Evolutionary conservation across 176 grass and related monocot genomes (phyloP).

Genomic region (Tuctoria greenei): DNA sequence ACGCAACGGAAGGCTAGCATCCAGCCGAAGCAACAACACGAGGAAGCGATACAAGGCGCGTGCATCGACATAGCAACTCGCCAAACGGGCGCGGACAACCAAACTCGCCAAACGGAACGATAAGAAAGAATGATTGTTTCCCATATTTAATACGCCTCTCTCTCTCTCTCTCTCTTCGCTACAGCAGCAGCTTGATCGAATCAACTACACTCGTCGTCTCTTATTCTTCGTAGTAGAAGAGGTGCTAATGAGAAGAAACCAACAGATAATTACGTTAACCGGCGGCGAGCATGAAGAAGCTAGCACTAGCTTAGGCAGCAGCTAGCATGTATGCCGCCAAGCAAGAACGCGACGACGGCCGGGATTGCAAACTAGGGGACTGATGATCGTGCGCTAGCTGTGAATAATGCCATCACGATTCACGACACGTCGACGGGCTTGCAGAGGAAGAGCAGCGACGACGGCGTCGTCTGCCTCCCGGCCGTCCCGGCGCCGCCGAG

Average conservation of each 20-base stretch:
- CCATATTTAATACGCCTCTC: conserved; percentile 27
- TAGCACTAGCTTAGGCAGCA: not conserved
- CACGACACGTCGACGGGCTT: conserved; percentile 89
- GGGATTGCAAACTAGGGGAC: not conserved
- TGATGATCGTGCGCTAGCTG: not conserved
- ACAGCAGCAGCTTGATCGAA: conserved; percentile 20
- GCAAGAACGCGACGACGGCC: not conserved
- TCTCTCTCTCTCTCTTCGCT: too few relatives aligned
- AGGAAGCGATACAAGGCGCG: conserved; percentile 45
- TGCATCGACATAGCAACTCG: conserved; percentile 40
- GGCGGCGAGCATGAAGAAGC: not conserved
- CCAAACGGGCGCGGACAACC: conserved; percentile 42
- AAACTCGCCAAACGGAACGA: conserved; percentile 46
- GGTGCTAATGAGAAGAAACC: not conserved
- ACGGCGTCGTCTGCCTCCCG: conserved; percentile 41
- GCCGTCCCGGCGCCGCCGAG: conserved; percentile 42
- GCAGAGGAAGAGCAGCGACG: conserved; percentile 85
- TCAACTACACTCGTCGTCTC: not conserved
- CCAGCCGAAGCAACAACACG: conserved; percentile 46
- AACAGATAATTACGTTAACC: conserved; percentile 18
- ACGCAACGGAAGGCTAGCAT: conserved; percentile 39
- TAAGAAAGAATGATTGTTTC: conserved; percentile 27
- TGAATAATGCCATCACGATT: not conserved
- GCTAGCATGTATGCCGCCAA: not conserved
- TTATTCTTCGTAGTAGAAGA: not conserved